Base-by-base conservation (phyloP, 176 grass and related monocot species). In the Avena sativa region DNA sequence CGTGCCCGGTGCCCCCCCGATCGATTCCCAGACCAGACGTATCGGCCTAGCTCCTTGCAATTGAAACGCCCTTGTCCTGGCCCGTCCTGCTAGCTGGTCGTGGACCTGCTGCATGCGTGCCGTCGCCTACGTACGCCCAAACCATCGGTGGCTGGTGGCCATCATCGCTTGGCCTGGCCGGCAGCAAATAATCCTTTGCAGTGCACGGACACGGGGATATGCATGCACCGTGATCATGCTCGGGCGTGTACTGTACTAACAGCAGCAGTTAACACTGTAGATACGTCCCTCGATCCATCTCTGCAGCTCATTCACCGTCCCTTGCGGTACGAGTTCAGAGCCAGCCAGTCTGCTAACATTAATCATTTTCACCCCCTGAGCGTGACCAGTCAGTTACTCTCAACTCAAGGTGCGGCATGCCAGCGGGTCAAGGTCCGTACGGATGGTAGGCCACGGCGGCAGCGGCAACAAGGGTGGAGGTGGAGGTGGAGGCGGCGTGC, bases 61-160 rank as follows among this genome's bases (percentile, higher is more conserved):
- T 70, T 70, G 80, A 83, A 88, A 25, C 23, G 34, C 87, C 80
- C 9, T 71, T 88, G 73, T 81, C 80, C 43, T 32, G 6, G 74
- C 0, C 14, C 38, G 10, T 50, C 6, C n/a, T 58, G 36, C 13
- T 6, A 43, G 40, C 40, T 43, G 11, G 10, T 6, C 64, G 78
- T 75, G 59, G 20, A 2, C 56, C 58, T 80, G 81, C 65, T 80
- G 81, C 65, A 28, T 82, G 28, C 15, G 10, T 84, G 87, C 75
- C 64, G 38, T 77, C 53, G 86, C 58, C 74, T 34, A 6, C 49
- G 49, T 34, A 6, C 49, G 49, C 73, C 72, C 73, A 76, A 76
- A 30, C 23, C 0, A 71, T 20, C 32, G 32, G 19, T 10, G 32
- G 61, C 6, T 16, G 20, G 61, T 64, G 64, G 66, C 65, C 65